A percentile compares a stretch with the other conserved stretches of the same genome.
Conservation (phyloP, 148 eudicot species). For the Chenopodium suecicum region DNA sequence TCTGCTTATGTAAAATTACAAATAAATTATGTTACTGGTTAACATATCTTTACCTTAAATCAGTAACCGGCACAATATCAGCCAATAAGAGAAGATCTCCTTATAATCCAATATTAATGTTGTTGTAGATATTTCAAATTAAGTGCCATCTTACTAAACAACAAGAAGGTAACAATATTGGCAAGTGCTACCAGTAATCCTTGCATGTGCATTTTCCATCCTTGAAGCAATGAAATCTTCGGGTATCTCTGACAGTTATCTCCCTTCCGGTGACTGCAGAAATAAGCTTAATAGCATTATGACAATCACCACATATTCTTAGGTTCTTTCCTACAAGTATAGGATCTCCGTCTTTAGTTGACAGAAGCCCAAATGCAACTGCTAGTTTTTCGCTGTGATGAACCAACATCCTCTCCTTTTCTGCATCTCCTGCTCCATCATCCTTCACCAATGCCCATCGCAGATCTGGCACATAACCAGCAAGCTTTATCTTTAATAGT, state of each 20-base stretch:
- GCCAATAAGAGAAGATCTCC: not conserved
- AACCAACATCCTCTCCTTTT: constrained; percentile 47
- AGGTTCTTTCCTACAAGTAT: constrained; percentile 68
- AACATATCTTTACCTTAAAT: not conserved
- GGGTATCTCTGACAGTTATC: constrained; percentile 75
- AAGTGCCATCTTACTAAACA: not conserved
- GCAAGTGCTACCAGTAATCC: constrained; percentile 57
- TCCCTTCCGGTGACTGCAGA: constrained; percentile 58
- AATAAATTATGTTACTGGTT: not conserved
- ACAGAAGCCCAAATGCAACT: constrained; percentile 63
- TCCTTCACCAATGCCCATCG: constrained; percentile 59
- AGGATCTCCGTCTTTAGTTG: constrained; percentile 51
- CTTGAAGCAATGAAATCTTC: constrained; percentile 72
- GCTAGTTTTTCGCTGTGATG: constrained; percentile 87
- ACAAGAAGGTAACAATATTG: not conserved
- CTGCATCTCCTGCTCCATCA: constrained; percentile 42
- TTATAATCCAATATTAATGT: not conserved
- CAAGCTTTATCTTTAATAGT: constrained; percentile 46
- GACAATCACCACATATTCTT: constrained; percentile 88
- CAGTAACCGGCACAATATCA: not conserved
- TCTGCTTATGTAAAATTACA: not conserved
- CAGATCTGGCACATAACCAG: constrained; percentile 63
- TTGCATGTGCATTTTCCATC: constrained; percentile 81
- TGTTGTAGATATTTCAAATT: not conserved
- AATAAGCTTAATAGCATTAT: constrained; percentile 62